Base-by-base conservation (phyloP, 2,329 filamentous ascomycete species). In the Aspergillus novoparasiticus region DNA sequence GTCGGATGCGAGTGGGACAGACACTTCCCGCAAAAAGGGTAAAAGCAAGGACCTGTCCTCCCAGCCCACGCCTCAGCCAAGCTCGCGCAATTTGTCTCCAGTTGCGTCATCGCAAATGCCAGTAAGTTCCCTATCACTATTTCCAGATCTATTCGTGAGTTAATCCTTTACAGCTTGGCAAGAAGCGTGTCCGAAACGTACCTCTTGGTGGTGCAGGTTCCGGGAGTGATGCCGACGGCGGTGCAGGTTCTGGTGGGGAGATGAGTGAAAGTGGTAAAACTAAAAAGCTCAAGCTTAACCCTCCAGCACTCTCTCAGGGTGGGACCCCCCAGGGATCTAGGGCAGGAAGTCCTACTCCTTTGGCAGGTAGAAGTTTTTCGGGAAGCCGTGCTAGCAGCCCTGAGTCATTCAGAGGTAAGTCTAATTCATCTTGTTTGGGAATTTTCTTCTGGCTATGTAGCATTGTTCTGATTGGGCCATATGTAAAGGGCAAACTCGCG, bases 1-100 rank as follows among this genome's bases (percentile, higher is more conserved):
- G 36, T 97, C 93, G 2, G 94, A 98, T 75, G 93, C 93, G 11
- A 96, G 93, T 75, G 94, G 93, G 59, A 96, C 94, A 70, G 94
- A 98, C 76, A 94, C 92, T 0, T 87, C 89, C 28, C 90, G 90
- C 68, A 93, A 95, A 80, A 92, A 92, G 81, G 87, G 86, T 75
- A 87, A 90, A 74, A 91, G 90, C 80, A 90, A 90, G 75, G 85
- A 87, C 65, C 66, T 68, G 12, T 62, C 71, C 5, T 67, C 73
- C n/a, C 76, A 76, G 55, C 63, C 71, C 26, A 67, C 71, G 16
- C 68, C 75, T 32, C 76, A 78, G 62, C 74, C 78, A 23, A 71
- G 65, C 11, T 81, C 76, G 88, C 91, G 79, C 85, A 94, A 67
- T 84, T 84, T 65, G 79, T 84, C 74, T 87, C 84, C 73, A 90